A percentile compares a stretch with the other conserved stretches of the same genome.
phyloP scores from a whole-genome alignment of 176 grass and related monocot genomes.

The Cocos nucifera region DNA sequence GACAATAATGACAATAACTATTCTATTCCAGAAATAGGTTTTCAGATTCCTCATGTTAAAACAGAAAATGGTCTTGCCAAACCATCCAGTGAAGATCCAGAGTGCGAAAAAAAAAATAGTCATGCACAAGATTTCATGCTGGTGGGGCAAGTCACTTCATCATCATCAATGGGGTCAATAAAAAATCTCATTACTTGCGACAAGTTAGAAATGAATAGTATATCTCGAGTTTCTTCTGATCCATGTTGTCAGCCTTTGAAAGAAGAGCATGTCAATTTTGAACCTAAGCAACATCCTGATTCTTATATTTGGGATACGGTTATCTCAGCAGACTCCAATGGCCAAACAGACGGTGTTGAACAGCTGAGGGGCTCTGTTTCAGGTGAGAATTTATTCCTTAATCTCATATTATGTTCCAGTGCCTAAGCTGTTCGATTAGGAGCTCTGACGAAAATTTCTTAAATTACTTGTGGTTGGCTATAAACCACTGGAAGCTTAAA shows the following conservation, averaged over 20 bases:
- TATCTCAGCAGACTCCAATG: conserved; percentile 8
- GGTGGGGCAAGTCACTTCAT: conserved; percentile 16
- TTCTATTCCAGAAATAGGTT: conserved; percentile 14
- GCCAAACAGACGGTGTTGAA: conserved; percentile 19
- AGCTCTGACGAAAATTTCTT: not conserved
- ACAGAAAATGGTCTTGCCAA: conserved; percentile 3
- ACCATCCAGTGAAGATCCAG: conserved; percentile 6
- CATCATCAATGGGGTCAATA: conserved; percentile 9
- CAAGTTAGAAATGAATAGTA: conserved; percentile 25
- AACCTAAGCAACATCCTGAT: conserved; percentile 22
- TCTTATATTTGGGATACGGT: too few species aligned
- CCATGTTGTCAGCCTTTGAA: conserved; percentile 19
- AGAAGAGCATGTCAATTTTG: conserved; percentile 8
- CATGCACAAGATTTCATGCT: conserved; percentile 16
- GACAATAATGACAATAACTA: conserved; percentile 25
- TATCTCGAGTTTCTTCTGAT: conserved; percentile 33
- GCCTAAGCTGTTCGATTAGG: not conserved
- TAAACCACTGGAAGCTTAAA: too few species aligned
- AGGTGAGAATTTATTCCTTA: conserved; percentile 25
- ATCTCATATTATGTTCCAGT: not conserved
- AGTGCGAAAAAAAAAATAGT: not conserved
- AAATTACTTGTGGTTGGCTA: too few species aligned
- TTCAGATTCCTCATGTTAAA: not conserved
- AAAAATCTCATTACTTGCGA: conserved; percentile 36
- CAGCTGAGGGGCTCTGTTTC: conserved; percentile 6